Evolutionary conservation across 163 green algal genomes (phyloP).

Genomic region (Coccomyxa subellipsoidea): DNA sequence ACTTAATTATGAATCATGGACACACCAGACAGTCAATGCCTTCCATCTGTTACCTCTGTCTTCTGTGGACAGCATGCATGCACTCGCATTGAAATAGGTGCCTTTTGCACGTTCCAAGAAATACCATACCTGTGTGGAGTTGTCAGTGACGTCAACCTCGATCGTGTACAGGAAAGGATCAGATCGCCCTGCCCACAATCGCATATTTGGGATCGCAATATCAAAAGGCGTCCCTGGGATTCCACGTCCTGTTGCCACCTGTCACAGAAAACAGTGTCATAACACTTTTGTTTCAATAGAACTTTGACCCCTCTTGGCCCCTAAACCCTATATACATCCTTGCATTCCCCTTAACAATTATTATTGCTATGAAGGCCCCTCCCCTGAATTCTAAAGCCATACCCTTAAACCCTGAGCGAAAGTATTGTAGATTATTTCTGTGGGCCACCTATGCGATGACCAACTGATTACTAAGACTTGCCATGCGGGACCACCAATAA

Average conservation of each 20-base stretch:
- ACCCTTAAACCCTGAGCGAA: neutral
- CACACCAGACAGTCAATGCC: neutral
- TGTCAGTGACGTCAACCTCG: too few relatives aligned
- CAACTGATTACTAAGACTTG: too few relatives aligned
- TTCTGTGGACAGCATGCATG: too few relatives aligned
- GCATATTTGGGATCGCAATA: neutral
- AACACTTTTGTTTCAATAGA: neutral
- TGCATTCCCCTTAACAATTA: neutral
- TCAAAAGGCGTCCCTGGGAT: neutral
- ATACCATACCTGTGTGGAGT: too few relatives aligned
- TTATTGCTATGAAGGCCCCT: neutral
- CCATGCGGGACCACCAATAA: too few relatives aligned
- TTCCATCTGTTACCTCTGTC: neutral
- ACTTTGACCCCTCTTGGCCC: neutral
- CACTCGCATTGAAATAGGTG: too few relatives aligned
- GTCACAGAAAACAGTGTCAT: neutral
- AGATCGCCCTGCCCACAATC: neutral
- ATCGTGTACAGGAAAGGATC: neutral
- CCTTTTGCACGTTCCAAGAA: neutral
- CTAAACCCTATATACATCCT: neutral
- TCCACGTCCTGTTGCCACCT: neutral
- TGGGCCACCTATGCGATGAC: too few relatives aligned
- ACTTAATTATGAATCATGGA: neutral
- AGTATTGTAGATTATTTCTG: too few relatives aligned
- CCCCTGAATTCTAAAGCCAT: neutral